Conservation (phyloP, 371 early-diverging fungal genomes). For the Mortierella sp. region DNA sequence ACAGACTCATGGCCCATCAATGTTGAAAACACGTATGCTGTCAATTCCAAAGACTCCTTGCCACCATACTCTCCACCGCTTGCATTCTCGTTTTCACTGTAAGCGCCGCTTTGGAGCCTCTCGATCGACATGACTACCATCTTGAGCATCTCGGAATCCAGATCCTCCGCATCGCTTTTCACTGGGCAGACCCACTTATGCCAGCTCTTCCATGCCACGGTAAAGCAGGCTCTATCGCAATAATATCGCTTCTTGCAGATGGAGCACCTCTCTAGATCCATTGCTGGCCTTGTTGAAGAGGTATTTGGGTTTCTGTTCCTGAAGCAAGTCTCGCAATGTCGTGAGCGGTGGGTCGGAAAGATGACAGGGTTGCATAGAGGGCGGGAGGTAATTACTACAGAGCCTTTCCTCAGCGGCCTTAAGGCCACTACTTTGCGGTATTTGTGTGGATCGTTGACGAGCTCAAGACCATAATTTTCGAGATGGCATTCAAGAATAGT, state of each 20-base stretch:
- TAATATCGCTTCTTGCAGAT: conserved; percentile 55
- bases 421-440: conserved; percentile 49
- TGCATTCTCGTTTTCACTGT: conserved; percentile 9
- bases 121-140: conserved; percentile 53
- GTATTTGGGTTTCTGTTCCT: neutral
- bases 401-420: conserved; percentile 25
- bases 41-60: conserved; percentile 28
- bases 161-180: conserved; percentile 37
- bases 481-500: conserved; percentile 33
- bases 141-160: conserved; percentile 56
- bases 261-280: conserved; percentile 46
- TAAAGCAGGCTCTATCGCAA: conserved; percentile 41
- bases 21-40: conserved; percentile 49
- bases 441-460: conserved; percentile 43
- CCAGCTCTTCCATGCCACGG: conserved; percentile 53
- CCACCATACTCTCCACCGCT: neutral
- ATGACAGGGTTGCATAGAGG: conserved; percentile 52
- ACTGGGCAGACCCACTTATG: conserved; percentile 48
- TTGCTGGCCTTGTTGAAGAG: neutral
- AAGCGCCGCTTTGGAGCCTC: conserved; percentile 39
- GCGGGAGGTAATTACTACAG: conserved; percentile 40
- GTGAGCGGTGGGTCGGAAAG: conserved; percentile 53
- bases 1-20: conserved; percentile 47
- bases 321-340: conserved; percentile 53
- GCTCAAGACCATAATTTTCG: conserved; percentile 32